Base-by-base conservation (phyloP, 768 basidiomycete genomes). In the Tephrocybe sp. region DNA sequence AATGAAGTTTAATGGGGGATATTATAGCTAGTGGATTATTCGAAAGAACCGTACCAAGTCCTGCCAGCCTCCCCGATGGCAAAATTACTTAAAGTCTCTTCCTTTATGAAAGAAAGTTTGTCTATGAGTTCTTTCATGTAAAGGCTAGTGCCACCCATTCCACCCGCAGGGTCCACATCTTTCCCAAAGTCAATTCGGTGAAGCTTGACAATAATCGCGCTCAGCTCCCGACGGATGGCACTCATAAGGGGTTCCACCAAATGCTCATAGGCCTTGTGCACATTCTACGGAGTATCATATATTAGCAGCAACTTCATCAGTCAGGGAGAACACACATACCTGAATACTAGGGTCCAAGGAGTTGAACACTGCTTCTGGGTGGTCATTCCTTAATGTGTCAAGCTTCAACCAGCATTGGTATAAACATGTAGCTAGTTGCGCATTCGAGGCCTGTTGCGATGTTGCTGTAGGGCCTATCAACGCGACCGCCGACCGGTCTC, bases 121-220 rank as follows among this genome's bases (percentile, higher is more conserved):
- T 97, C 95, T 7, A 84, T 80, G 48, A 99, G 74, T 56, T 96
- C 93, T 64, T 90, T 89, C 82, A 98, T 89, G 68, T 98, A 98
- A 12, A 85, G 66, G 67, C 91, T 96, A 4, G 87, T 72, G 6
- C 82, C 82, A 13, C 82, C 82, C 64, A 82, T 80, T 14, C 79
- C 80, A 39, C 79, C 71, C 67, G 75, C 75, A 1, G 87, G 78
- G 56, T 93, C 91, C 9, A 80, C 67, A 8, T 80, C 71, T 67
- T 85, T 88, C 44, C 81, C 79, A 62, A 95, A 85, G 65, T 94
- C 90, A 39, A 91, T 79, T 5, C 88, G 82, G 68, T 98, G 96
- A 23, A 99, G 74, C 46, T 87, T 83, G 1, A 86, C 80, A 39
- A 97, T 76, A 55, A 94, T 89, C 1, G 84, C 78, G 32, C 83